Conservation (phyloP, 1,139 yeast genomes). For the Pichia sp. region DNA sequence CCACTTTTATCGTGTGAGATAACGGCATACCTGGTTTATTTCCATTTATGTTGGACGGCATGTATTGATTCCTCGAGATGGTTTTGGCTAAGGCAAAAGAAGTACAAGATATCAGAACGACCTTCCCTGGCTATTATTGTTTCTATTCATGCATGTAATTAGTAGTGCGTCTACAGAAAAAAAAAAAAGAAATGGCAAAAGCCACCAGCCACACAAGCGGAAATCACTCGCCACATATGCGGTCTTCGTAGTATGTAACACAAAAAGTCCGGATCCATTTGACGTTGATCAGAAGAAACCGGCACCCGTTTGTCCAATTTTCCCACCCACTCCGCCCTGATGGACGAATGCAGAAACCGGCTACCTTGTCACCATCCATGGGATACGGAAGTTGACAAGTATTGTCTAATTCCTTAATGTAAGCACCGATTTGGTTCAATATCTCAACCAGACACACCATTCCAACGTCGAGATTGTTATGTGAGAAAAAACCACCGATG, state of each 20-base stretch:
- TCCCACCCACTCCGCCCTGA: slow-evolving; percentile 60
- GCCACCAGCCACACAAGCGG: background rate
- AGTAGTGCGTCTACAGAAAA: background rate
- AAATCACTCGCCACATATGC: slow-evolving; percentile 7
- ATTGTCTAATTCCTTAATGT: slow-evolving; percentile 45
- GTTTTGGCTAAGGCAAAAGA: background rate
- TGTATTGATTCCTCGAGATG: background rate
- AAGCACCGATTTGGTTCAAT: slow-evolving; percentile 51
- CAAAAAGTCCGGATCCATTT: slow-evolving; percentile 50
- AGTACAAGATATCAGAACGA: background rate
- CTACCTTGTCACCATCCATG: slow-evolving; percentile 60
- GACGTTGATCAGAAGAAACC: slow-evolving; percentile 67
- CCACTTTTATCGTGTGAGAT: background rate
- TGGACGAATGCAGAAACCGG: slow-evolving; percentile 70
- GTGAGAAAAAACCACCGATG: slow-evolving; percentile 63
- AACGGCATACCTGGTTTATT: background rate
- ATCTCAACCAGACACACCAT: slow-evolving; percentile 72
- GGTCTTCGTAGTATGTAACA: slow-evolving; percentile 23
- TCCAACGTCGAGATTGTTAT: slow-evolving; percentile 67
- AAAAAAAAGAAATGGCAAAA: background rate
- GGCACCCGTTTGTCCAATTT: slow-evolving; percentile 91
- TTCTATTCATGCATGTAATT: background rate
- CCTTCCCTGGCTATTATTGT: background rate
- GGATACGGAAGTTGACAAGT: slow-evolving; percentile 72
- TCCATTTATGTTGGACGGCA: background rate